Evolutionary conservation across 2,329 filamentous ascomycete genomes (phyloP).

Genomic region (Neonectria faginata): DNA sequence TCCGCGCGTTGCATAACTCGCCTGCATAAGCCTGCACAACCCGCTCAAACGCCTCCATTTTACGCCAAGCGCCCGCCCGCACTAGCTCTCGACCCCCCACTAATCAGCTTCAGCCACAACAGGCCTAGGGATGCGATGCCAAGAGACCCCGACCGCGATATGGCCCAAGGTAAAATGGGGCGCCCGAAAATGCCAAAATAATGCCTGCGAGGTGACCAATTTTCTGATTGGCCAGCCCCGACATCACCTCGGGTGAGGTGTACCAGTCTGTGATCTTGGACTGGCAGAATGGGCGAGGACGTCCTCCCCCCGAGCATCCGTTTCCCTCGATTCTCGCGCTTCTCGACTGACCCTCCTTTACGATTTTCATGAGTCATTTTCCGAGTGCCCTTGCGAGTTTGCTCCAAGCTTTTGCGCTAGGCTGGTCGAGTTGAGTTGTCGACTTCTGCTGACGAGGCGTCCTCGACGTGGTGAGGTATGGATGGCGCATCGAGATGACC

Average conservation of each 20-base stretch:
- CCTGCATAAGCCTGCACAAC: conserved; percentile 10
- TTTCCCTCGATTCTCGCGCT: conserved; percentile 46
- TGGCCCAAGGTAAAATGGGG: conserved; percentile 49
- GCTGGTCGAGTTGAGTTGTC: conserved; percentile 34
- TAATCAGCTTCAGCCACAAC: conserved; percentile 45
- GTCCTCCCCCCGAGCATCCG: conserved; percentile 46
- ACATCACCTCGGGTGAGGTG: conserved; percentile 51
- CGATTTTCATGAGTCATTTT: conserved; percentile 50
- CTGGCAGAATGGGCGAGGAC: conserved; percentile 45
- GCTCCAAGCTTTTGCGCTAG: conserved; percentile 41
- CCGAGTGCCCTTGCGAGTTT: conserved; percentile 33
- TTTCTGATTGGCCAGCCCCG: conserved; percentile 55
- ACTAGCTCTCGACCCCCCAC: conserved; percentile 25
- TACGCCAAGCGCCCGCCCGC: conserved; percentile 15
- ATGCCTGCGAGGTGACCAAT: conserved; percentile 50
- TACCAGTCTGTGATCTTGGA: conserved; percentile 51
- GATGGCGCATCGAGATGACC: conserved; percentile 37
- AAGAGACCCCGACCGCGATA: conserved; percentile 43
- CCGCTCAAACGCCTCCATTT: conserved; percentile 9
- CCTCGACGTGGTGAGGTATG: conserved; percentile 28
- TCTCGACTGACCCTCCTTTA: conserved; percentile 46
- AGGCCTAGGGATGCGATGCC: conserved; percentile 34
- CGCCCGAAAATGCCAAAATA: conserved; percentile 51
- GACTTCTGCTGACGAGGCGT: conserved; percentile 30
- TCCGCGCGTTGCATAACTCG: conserved; percentile 31